These are phyloP conservation scores for Xylaria venustula DNA, from an alignment of 495 filamentous ascomycete genomes.

Conservation along the genomic window DNA sequence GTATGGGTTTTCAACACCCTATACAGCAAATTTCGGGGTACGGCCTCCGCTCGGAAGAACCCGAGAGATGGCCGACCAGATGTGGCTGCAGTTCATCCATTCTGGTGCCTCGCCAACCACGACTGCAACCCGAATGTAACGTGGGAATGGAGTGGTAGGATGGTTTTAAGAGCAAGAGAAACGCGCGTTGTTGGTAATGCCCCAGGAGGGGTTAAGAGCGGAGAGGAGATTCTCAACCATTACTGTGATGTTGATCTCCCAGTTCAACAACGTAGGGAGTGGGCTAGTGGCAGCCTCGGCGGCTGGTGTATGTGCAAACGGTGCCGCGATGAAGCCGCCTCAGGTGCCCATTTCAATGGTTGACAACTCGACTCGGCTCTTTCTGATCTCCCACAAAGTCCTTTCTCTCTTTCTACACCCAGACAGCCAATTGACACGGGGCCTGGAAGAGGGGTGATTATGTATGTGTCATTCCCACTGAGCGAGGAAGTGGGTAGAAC, in stretches of 20 bases:
- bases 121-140: constrained; percentile 89
- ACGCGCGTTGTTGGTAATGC: constrained; percentile 36
- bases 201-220: constrained; percentile 62
- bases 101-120: constrained; percentile 77
- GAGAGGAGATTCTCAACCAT: constrained; percentile 86
- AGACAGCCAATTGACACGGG: constrained; percentile 10
- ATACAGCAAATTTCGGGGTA: constrained; percentile 89
- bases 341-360: constrained; percentile 14
- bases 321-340: constrained; percentile 57
- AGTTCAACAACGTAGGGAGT: constrained; percentile 80
- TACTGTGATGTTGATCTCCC: constrained; percentile 85
- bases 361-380: constrained; percentile 1
- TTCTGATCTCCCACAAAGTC: neutral
- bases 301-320: constrained; percentile 80
- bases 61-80: constrained; percentile 72
- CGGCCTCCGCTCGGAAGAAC: constrained; percentile 78
- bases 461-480: constrained; percentile 25
- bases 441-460: constrained; percentile 25
- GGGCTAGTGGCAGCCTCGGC: constrained; percentile 81
- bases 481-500: neutral
- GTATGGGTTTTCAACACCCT: constrained; percentile 94
- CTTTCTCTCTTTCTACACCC: neutral
- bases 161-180: constrained; percentile 60
- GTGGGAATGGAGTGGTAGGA: constrained; percentile 91
- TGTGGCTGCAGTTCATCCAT: constrained; percentile 63